Conservation (phyloP, 768 basidiomycete genomes). For the Phaeotremella skinneri region DNA sequence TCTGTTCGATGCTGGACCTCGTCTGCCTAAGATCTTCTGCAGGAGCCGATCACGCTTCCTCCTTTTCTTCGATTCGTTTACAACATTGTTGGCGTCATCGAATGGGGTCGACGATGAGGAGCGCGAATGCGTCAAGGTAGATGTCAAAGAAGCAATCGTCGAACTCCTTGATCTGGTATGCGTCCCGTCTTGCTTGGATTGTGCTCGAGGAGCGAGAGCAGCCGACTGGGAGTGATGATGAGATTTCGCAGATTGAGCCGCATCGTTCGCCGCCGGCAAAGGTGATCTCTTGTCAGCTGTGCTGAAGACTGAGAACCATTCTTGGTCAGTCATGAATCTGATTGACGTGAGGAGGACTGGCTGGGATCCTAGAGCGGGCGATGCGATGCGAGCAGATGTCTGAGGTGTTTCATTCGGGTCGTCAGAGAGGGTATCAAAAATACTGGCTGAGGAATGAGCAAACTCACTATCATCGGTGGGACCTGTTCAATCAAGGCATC, state of each 20-base stretch:
- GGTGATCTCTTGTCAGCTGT: constrained; percentile 1
- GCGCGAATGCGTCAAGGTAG: not conserved
- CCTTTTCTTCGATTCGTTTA: constrained; percentile 17
- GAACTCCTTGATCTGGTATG: not conserved
- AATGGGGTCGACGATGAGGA: not conserved
- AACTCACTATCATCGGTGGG: constrained; percentile 46
- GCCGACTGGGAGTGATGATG: not conserved
- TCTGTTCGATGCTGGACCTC: constrained; percentile 8
- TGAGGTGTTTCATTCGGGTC: constrained; percentile 8
- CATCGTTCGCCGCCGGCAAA: not conserved
- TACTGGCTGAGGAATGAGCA: not conserved
- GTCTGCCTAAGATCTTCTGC: constrained; percentile 22
- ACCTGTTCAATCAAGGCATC: constrained; percentile 49
- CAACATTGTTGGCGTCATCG: constrained; percentile 6
- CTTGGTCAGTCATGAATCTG: constrained; percentile 46
- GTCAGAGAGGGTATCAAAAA: not conserved
- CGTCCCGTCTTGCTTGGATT: not conserved
- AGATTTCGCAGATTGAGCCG: not conserved
- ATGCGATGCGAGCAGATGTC: constrained; percentile 49
- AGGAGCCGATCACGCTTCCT: constrained; percentile 36
- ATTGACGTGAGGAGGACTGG: constrained; percentile 48
- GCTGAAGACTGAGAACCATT: constrained; percentile 46
- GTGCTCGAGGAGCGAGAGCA: not conserved
- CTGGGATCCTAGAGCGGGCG: constrained; percentile 44
- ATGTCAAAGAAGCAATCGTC: not conserved